phyloP scores from a whole-genome alignment of 768 basidiomycete species.

The Leccinum imitatum region DNA sequence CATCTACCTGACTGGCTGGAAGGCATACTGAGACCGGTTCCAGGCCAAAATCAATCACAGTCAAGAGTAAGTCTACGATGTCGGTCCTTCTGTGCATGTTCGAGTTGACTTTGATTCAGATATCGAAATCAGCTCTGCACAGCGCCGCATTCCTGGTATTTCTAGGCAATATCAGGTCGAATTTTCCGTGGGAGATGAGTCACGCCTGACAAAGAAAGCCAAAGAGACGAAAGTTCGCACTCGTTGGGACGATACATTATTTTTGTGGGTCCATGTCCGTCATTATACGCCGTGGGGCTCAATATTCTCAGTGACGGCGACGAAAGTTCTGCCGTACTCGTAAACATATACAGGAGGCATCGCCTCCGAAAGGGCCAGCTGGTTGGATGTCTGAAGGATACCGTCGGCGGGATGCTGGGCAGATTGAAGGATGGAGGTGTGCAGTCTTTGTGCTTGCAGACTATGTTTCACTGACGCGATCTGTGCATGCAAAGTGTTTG shows the following conservation, averaged over 20 bases:
- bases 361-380: no score
- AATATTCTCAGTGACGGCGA: no score
- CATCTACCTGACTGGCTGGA: not conserved
- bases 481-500: not conserved
- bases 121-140: no score
- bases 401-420: no score
- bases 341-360: no score
- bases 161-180: not conserved
- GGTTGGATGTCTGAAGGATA: no score
- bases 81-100: not conserved
- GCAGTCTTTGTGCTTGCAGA: no score
- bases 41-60: not conserved
- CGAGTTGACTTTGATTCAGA: no score
- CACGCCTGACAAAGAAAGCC: not conserved
- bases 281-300: no score
- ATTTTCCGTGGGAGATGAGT: not conserved
- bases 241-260: not conserved
- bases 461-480: not conserved
- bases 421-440: no score
- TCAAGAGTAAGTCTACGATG: not conserved
- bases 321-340: no score
- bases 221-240: not conserved
- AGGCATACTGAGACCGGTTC: not conserved
- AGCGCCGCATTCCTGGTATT: not conserved
- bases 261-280: no score